These are phyloP conservation scores for Ilyonectria destructans DNA, from an alignment of 2,329 filamentous ascomycete species.

Conservation along the genomic window DNA sequence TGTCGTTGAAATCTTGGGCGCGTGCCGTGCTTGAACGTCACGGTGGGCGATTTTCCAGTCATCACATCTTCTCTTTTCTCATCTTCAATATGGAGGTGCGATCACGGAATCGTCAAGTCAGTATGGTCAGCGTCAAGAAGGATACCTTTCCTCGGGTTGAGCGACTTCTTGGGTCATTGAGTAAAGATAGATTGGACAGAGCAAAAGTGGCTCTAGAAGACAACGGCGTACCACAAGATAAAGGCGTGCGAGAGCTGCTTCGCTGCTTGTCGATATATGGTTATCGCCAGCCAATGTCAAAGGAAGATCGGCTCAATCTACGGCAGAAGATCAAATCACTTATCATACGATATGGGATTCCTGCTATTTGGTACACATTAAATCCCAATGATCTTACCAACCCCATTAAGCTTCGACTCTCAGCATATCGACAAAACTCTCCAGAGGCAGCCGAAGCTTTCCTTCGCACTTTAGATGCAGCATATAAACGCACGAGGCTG, in stretches of 20 bases:
- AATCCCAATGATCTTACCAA: constrained; percentile 17
- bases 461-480: no score
- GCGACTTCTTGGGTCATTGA: neutral
- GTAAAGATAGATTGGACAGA: neutral
- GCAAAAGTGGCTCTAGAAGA: neutral
- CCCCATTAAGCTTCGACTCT: constrained; percentile 10
- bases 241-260: neutral
- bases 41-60: constrained; percentile 8
- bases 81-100: constrained; percentile 19
- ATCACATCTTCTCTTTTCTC: constrained; percentile 20
- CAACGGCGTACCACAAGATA: neutral
- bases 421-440: no score
- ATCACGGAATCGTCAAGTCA: constrained; percentile 16
- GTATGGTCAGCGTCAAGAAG: constrained; percentile 14
- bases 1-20: neutral
- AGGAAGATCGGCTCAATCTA: neutral
- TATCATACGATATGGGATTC: constrained; percentile 6
- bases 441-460: no score
- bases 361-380: constrained; percentile 21
- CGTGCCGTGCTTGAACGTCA: constrained; percentile 2
- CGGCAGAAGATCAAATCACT: constrained; percentile 11
- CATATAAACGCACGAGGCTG: no score
- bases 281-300: constrained; percentile 12
- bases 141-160: neutral
- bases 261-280: constrained; percentile 1